Evolutionary conservation across 208 protist genomes (phyloP).

Genomic region (Leishmania braziliensis): DNA sequence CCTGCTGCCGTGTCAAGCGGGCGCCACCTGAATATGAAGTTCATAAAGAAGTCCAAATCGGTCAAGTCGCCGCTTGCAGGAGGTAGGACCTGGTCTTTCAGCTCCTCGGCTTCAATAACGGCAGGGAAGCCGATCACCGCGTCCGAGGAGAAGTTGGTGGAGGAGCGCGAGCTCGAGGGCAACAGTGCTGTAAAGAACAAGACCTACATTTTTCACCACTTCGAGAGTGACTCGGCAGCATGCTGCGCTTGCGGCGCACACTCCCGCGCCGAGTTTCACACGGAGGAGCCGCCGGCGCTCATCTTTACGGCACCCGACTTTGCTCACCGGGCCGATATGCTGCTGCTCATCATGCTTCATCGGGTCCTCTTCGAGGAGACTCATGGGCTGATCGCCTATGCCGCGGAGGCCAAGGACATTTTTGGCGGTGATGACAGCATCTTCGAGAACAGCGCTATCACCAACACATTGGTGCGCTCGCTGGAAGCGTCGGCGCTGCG

Average conservation of each 20-base stretch:
- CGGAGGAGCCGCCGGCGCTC: constrained; percentile 38
- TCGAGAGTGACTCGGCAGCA: constrained; percentile 51
- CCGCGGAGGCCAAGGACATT: constrained; percentile 19
- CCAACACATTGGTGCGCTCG: constrained; percentile 56
- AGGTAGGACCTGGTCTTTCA: neutral
- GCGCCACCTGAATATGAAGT: neutral
- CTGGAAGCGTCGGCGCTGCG: constrained; percentile 79
- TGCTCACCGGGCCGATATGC: constrained; percentile 52
- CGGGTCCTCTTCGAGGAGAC: constrained; percentile 29
- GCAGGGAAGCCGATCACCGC: constrained; percentile 6
- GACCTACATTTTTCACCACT: constrained; percentile 78
- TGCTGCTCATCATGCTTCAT: constrained; percentile 80
- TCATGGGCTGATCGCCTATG: constrained; percentile 19
- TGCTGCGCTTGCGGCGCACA: constrained; percentile 60
- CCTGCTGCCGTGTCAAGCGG: constrained; percentile 8
- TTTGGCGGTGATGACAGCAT: constrained; percentile 29
- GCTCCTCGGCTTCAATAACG: neutral
- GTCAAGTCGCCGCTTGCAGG: neutral
- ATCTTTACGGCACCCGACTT: constrained; percentile 50
- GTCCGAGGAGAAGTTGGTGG: constrained; percentile 18
- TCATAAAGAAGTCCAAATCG: constrained; percentile 20
- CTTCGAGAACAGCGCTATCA: constrained; percentile 66
- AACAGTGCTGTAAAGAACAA: constrained; percentile 29
- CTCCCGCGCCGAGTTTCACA: constrained; percentile 56
- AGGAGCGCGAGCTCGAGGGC: constrained; percentile 37